Conservation (phyloP, 2,329 filamentous ascomycete genomes). For the Coniella lustricola region DNA sequence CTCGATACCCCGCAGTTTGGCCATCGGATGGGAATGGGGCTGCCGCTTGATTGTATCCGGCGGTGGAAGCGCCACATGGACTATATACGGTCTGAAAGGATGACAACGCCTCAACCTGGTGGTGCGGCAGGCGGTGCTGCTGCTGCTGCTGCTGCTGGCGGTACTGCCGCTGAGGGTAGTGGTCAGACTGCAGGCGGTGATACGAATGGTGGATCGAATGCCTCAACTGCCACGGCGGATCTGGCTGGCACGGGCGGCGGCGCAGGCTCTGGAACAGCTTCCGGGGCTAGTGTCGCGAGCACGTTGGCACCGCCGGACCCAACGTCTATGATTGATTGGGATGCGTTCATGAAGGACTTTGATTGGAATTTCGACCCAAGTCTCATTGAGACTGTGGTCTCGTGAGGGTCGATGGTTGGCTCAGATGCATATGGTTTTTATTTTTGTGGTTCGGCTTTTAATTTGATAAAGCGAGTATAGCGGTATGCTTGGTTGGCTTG, state of each 20-base stretch:
- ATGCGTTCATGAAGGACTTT: slow-evolving; percentile 44
- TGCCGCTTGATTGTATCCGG: slow-evolving; percentile 43
- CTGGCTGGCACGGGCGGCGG: background rate
- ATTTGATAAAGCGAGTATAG: too few relatives aligned
- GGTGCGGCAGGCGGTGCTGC: background rate
- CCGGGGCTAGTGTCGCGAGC: background rate
- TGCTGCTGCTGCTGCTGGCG: background rate
- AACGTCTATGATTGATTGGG: slow-evolving; percentile 42
- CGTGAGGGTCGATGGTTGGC: background rate
- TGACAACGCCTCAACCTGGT: slow-evolving; percentile 10
- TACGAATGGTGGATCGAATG: background rate
- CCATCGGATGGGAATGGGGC: slow-evolving; percentile 40
- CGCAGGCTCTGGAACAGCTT: background rate
- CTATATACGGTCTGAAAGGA: slow-evolving; percentile 25
- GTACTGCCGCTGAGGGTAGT: background rate
- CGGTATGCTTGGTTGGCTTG: too few relatives aligned
- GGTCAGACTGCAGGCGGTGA: background rate
- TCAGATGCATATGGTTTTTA: too few relatives aligned
- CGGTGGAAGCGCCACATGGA: slow-evolving; percentile 38
- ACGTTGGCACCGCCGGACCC: slow-evolving; percentile 23
- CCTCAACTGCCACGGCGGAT: background rate
- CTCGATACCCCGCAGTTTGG: slow-evolving; percentile 34
- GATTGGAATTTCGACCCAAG: slow-evolving; percentile 33
- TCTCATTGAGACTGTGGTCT: slow-evolving; percentile 11
- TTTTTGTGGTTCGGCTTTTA: too few relatives aligned